A percentile compares a stretch with the other conserved stretches of the same genome.
Evolutionary conservation across 2,329 filamentous ascomycete species (phyloP).

Genomic region (Neonectria neomacrospora): DNA sequence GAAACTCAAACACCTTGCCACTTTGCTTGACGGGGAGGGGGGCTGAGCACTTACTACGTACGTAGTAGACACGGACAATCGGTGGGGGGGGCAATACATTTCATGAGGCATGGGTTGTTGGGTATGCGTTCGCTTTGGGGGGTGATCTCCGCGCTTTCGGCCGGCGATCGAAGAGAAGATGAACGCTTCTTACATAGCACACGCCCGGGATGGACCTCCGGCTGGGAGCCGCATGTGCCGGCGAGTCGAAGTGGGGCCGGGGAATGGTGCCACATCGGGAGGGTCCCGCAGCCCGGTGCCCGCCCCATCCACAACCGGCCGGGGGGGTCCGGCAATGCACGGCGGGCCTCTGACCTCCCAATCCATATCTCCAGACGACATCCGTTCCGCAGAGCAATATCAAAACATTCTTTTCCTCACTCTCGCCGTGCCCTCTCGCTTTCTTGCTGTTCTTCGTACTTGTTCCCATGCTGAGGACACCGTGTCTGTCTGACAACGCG

Average conservation of each 20-base stretch:
- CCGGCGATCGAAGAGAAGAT: not conserved
- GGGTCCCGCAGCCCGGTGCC: constrained; percentile 17
- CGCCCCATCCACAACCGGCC: constrained; percentile 8
- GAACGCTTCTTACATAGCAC: not conserved
- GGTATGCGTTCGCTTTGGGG: not conserved
- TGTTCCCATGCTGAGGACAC: constrained; percentile 10
- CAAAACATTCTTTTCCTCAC: not conserved
- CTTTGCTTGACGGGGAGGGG: not conserved
- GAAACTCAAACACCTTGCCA: not conserved
- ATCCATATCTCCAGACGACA: constrained; percentile 1
- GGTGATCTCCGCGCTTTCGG: constrained; percentile 7
- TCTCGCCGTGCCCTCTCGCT: not conserved
- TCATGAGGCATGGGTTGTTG: not conserved
- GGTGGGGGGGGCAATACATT: not conserved
- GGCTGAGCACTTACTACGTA: too few species aligned
- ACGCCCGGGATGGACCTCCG: constrained; percentile 15
- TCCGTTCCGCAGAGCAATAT: not conserved
- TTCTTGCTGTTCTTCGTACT: not conserved
- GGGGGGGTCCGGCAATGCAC: constrained; percentile 7
- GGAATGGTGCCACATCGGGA: constrained; percentile 13
- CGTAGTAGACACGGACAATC: not conserved
- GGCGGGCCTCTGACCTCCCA: not conserved
- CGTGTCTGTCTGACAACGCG: constrained; percentile 14
- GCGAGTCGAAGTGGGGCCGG: constrained; percentile 16
- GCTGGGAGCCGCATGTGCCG: constrained; percentile 16